Conservation (phyloP, 2,329 filamentous ascomycete genomes). For the Proliferodiscus dingleyae region DNA sequence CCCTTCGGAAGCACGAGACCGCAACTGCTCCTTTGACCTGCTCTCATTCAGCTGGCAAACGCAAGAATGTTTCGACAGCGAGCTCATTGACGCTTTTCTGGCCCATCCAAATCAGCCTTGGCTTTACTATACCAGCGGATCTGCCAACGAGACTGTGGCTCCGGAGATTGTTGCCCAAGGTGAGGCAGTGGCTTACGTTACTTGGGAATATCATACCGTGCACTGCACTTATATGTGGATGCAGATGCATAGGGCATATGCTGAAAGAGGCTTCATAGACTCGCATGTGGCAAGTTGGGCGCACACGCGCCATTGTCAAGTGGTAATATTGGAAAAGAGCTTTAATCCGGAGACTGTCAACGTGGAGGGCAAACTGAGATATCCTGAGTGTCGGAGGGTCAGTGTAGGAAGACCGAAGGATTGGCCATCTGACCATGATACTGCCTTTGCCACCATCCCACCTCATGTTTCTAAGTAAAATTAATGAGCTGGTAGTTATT, state of each 20-base stretch:
- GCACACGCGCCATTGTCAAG: constrained; percentile 2
- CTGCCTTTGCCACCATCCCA: too few species aligned
- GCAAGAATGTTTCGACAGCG: neutral
- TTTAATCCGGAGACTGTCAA: neutral
- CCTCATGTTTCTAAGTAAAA: too few species aligned
- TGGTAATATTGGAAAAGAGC: neutral
- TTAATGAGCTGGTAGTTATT: too few species aligned
- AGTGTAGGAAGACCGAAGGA: neutral
- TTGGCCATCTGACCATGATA: too few species aligned
- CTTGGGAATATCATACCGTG: constrained; percentile 1
- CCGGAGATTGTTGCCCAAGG: neutral
- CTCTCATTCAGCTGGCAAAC: constrained; percentile 5
- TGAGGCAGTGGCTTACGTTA: neutral
- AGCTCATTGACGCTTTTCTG: neutral
- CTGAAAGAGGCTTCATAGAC: constrained; percentile 1
- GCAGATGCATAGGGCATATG: constrained; percentile 2
- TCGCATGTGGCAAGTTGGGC: neutral
- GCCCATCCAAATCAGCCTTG: neutral
- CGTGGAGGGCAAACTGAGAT: neutral
- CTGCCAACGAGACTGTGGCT: neutral
- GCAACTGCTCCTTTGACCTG: constrained; percentile 3
- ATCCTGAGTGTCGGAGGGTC: neutral
- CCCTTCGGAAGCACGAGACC: neutral
- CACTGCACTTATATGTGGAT: constrained; percentile 6
- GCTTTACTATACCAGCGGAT: neutral